Conservation (phyloP, 2,329 filamentous ascomycete species). For the Stagonosporopsis rhizophila region DNA sequence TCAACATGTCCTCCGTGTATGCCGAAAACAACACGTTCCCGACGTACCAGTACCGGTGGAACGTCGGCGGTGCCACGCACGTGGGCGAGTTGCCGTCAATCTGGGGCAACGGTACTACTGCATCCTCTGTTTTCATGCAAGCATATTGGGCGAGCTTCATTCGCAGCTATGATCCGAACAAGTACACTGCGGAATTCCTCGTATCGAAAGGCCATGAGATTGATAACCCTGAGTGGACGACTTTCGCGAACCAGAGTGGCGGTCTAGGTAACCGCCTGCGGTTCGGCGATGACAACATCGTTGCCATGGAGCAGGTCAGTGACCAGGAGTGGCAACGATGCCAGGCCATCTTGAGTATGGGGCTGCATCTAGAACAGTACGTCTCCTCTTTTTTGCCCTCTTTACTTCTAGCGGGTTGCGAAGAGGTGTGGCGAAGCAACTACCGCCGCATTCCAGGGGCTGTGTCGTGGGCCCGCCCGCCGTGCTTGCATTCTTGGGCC, state of each 20-base stretch:
- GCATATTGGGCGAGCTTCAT: constrained; percentile 58
- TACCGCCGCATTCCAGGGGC: neutral
- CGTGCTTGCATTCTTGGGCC: neutral
- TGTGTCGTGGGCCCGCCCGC: neutral
- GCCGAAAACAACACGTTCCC: constrained; percentile 35
- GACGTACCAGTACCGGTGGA: constrained; percentile 59
- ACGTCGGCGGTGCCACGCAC: constrained; percentile 52
- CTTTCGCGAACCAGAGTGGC: constrained; percentile 11
- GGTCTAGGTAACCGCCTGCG: constrained; percentile 29
- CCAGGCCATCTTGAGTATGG: constrained; percentile 33
- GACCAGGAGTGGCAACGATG: constrained; percentile 34
- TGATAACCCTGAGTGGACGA: constrained; percentile 38
- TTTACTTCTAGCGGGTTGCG: neutral
- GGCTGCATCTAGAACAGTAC: constrained; percentile 42
- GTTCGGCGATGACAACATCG: constrained; percentile 38
- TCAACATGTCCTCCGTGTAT: constrained; percentile 50
- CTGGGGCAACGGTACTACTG: constrained; percentile 46
- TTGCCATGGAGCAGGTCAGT: constrained; percentile 40
- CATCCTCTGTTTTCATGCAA: constrained; percentile 41
- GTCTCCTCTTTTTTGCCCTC: constrained; percentile 11
- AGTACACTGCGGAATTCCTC: constrained; percentile 36
- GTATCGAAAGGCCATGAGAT: constrained; percentile 24
- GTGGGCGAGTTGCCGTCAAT: constrained; percentile 49
- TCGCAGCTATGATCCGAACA: constrained; percentile 50
- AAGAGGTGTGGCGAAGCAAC: neutral